Evolutionary conservation across 2,329 filamentous ascomycete species (phyloP).

Genomic region (Colletotrichum cereale): DNA sequence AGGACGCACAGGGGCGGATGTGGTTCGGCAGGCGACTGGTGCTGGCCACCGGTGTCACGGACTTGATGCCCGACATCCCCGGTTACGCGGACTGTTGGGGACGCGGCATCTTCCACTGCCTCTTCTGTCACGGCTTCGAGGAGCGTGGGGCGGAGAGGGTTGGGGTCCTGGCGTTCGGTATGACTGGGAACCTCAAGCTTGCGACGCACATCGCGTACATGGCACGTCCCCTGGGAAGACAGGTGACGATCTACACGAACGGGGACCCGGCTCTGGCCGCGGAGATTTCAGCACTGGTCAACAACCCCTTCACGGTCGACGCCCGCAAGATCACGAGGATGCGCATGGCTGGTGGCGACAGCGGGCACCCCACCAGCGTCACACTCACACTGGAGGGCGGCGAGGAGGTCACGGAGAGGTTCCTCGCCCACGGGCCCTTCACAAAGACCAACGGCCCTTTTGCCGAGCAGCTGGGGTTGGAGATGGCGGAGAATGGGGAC

Average conservation of each 20-base stretch:
- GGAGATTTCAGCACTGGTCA: constrained; percentile 46
- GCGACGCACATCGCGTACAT: constrained; percentile 57
- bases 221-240: constrained; percentile 57
- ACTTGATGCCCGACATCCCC: constrained; percentile 62
- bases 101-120: constrained; percentile 67
- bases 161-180: constrained; percentile 60
- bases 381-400: constrained; percentile 57
- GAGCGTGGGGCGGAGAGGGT: constrained; percentile 61
- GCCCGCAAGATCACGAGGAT: constrained; percentile 48
- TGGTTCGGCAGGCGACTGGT: constrained; percentile 67
- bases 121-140: constrained; percentile 72
- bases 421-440: constrained; percentile 55
- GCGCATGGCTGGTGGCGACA: constrained; percentile 43
- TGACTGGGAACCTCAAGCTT: constrained; percentile 47
- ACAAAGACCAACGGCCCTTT: constrained; percentile 56
- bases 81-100: constrained; percentile 70
- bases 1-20: constrained; percentile 55
- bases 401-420: constrained; percentile 51
- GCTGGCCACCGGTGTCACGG: constrained; percentile 65
- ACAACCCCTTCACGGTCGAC: constrained; percentile 54
- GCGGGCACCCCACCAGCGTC: constrained; percentile 43
- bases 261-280: constrained; percentile 51
- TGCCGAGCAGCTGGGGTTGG: constrained; percentile 58
- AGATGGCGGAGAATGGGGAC: constrained; percentile 56
- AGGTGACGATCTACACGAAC: constrained; percentile 66